Conservation (phyloP, 371 early-diverging fungal genomes). For the Mucor indicus region DNA sequence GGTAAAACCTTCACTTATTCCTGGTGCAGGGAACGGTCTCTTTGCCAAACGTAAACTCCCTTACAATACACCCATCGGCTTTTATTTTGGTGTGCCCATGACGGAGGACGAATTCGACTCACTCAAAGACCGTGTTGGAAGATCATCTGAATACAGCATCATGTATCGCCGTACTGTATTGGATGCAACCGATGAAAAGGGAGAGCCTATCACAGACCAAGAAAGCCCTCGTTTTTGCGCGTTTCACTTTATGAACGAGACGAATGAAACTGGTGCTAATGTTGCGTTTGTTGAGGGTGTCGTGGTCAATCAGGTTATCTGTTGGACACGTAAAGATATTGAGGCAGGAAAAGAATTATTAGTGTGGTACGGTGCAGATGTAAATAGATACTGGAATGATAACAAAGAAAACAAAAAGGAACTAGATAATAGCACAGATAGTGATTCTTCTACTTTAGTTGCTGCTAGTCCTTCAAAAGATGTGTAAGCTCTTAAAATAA, state of each 20-base stretch:
- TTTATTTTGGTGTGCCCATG: constrained; percentile 91
- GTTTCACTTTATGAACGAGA: constrained; percentile 91
- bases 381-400: constrained; percentile 32
- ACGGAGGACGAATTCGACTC: constrained; percentile 83
- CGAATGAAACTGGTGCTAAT: constrained; percentile 52
- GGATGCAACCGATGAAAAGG: constrained; percentile 77
- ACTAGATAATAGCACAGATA: background rate
- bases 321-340: constrained; percentile 69
- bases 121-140: constrained; percentile 75
- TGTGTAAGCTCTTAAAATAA: too few relatives aligned
- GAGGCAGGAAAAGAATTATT: constrained; percentile 75
- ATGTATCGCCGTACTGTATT: constrained; percentile 70
- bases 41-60: constrained; percentile 78
- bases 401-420: constrained; percentile 4
- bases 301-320: constrained; percentile 76
- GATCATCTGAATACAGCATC: constrained; percentile 65
- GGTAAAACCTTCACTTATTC: constrained; percentile 20
- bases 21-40: constrained; percentile 62
- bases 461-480: too few relatives aligned
- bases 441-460: too few relatives aligned
- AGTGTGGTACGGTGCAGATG: constrained; percentile 71
- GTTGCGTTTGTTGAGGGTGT: constrained; percentile 15
- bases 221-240: constrained; percentile 72
- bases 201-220: constrained; percentile 65
- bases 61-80: constrained; percentile 70